Evolutionary conservation across 192 early-diverging fungal genomes (phyloP), one percentile per base, ranked within the genome.

Genomic region (Backusella liffmaniae): DNA sequence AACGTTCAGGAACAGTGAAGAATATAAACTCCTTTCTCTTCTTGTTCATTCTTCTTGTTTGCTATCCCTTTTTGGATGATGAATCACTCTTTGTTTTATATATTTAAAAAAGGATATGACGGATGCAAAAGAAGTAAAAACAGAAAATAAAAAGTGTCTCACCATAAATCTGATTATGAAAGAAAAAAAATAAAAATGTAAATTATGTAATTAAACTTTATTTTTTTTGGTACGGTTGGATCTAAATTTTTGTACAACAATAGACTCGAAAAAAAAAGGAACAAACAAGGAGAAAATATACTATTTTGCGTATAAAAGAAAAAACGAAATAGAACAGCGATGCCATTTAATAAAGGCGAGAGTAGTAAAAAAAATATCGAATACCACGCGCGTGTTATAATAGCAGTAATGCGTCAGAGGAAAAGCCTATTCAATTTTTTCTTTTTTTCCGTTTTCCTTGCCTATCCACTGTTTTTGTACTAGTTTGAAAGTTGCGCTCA

Each of bases 191-290:
- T 4, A 59, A 59, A 26, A 10, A 23, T 5, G 7, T 59, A 59
- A 39, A 62, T 62, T 62, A 62, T 29, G 56, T 62, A 62, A 62
- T 62, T 62, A 62, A 49, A 62, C 56, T 10, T 62, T 26, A 62
- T 13, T 62, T 62, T 62, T 59, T 59, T 59, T 10, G 16, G 21
- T 62, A 13, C 12, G 23, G 21, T 29, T 21, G 21, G 56, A 62
- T 62, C 56, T 49, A 21, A 26, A 23, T 62, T 26, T 26, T 13
- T 13, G 26, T 62, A 12, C 56, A 29, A 62, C 23, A 62, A 26
- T 29, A 56, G 0, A 62, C 10, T 62, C 9, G 56, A 62, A 62
- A 62, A 29, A 59, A 59, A 26, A 44, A 59, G 23, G 21, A 59
- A 26, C n/a, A 26, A 62, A 62, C 56, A 62, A 62, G 26, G 21